These are phyloP conservation scores for Paraurostyla sp. DNA, from an alignment of 73 alveolate species.

Conservation along the genomic window DNA sequence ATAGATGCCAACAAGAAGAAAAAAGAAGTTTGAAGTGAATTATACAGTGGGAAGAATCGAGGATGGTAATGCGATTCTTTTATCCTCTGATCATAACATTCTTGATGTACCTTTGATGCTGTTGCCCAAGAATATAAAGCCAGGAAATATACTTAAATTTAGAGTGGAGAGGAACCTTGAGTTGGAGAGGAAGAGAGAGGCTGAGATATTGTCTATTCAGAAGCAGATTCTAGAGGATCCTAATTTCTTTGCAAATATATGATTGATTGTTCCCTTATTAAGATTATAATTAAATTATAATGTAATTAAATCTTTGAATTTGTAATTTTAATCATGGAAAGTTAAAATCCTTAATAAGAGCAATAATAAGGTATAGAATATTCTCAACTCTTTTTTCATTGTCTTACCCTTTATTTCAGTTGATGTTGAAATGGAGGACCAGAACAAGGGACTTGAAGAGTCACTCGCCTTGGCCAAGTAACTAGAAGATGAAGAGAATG, in stretches of 20 bases:
- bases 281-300: not conserved
- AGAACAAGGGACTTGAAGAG: constrained; percentile 35
- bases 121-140: constrained; percentile 64
- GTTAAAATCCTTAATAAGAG: not conserved
- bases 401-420: not conserved
- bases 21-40: constrained; percentile 67
- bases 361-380: not conserved
- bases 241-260: constrained; percentile 67
- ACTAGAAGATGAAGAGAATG: constrained; percentile 4
- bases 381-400: not conserved
- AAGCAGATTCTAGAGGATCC: constrained; percentile 73
- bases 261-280: not conserved
- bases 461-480: constrained; percentile 32
- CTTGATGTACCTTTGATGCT: constrained; percentile 66
- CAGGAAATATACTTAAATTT: constrained; percentile 73
- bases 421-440: not conserved
- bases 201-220: constrained; percentile 65
- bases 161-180: constrained; percentile 66
- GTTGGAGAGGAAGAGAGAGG: constrained; percentile 65
- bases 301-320: not conserved
- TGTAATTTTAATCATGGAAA: not conserved
- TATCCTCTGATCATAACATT: constrained; percentile 64
- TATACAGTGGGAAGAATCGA: constrained; percentile 78
- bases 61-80: constrained; percentile 74
- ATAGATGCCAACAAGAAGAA: constrained; percentile 56